A percentile compares a stretch with the other conserved stretches of the same genome.
Conservation (phyloP, 2,329 filamentous ascomycete genomes). For the Rhynchosporium agropyri region DNA sequence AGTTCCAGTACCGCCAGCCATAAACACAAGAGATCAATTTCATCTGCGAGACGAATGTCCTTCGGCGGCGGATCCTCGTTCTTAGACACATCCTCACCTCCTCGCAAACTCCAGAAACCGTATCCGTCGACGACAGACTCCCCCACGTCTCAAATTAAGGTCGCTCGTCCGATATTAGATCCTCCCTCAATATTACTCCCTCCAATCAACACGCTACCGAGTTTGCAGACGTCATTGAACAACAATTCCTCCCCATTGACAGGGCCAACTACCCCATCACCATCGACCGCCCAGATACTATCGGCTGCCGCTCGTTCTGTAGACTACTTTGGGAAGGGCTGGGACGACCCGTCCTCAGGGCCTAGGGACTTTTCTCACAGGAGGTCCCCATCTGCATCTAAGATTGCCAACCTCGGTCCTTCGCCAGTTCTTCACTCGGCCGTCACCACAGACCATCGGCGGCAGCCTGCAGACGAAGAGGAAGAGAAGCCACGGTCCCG, state of each 20-base stretch:
- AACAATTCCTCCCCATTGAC: conserved; percentile 37
- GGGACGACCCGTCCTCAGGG: conserved; percentile 36
- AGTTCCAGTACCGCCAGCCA: conserved; percentile 30
- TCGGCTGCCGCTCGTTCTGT: conserved; percentile 40
- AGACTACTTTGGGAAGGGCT: conserved; percentile 40
- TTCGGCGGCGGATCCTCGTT: conserved; percentile 28
- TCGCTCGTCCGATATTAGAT: conserved; percentile 28
- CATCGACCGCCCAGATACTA: conserved; percentile 41
- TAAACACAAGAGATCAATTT: conserved; percentile 28
- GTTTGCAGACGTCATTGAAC: conserved; percentile 33
- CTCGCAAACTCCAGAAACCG: conserved; percentile 37
- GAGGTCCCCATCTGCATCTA: conserved; percentile 30
- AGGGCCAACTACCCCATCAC: conserved; percentile 38
- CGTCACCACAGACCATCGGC: conserved; percentile 16
- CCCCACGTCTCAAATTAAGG: conserved; percentile 27
- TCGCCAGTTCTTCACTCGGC: conserved; percentile 29
- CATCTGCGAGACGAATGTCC: conserved; percentile 33
- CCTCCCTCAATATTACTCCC: conserved; percentile 32
- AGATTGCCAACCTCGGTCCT: conserved; percentile 30
- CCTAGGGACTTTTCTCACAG: conserved; percentile 33
- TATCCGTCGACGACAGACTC: conserved; percentile 33
- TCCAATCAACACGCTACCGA: conserved; percentile 41
- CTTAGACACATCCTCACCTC: conserved; percentile 27
- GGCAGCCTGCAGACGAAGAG: conserved; percentile 21
- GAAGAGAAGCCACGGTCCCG: conserved; percentile 28